Evolutionary conservation across 1,139 yeast genomes (phyloP).

Genomic region (Debaryomyces sp.): DNA sequence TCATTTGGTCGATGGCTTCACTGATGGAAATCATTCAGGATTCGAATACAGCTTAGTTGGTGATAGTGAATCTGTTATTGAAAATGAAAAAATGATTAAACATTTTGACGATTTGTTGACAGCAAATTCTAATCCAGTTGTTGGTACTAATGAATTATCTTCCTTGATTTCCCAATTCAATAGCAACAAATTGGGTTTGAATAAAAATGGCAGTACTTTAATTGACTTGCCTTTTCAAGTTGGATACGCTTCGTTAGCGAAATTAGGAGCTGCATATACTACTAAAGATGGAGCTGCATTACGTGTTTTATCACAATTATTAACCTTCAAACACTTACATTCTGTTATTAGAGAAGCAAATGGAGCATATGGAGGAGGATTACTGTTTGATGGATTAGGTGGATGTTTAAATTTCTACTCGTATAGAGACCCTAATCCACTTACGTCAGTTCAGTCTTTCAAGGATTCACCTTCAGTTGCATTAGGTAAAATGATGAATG

Average conservation of each 20-base stretch:
- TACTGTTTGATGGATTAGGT: constrained; percentile 76
- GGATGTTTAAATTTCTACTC: constrained; percentile 85
- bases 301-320: constrained; percentile 77
- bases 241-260: constrained; percentile 74
- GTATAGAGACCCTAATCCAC: constrained; percentile 90
- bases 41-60: constrained; percentile 65
- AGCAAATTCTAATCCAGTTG: not conserved
- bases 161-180: constrained; percentile 14
- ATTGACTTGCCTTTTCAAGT: constrained; percentile 87
- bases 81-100: constrained; percentile 44
- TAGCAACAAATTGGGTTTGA: constrained; percentile 7
- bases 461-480: constrained; percentile 61
- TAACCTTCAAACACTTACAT: constrained; percentile 84
- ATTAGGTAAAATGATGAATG: constrained; percentile 44
- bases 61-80: constrained; percentile 42
- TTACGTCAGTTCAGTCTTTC: constrained; percentile 66
- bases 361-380: constrained; percentile 98
- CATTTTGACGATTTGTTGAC: constrained; percentile 31
- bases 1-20: constrained; percentile 35
- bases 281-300: constrained; percentile 81
- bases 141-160: constrained; percentile 9
- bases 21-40: constrained; percentile 18
- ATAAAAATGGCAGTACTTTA: constrained; percentile 35
- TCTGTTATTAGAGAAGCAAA: constrained; percentile 92
- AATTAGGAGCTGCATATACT: constrained; percentile 67